Conservation (phyloP, 495 filamentous ascomycete species). For the Talaromyces adpressus region DNA sequence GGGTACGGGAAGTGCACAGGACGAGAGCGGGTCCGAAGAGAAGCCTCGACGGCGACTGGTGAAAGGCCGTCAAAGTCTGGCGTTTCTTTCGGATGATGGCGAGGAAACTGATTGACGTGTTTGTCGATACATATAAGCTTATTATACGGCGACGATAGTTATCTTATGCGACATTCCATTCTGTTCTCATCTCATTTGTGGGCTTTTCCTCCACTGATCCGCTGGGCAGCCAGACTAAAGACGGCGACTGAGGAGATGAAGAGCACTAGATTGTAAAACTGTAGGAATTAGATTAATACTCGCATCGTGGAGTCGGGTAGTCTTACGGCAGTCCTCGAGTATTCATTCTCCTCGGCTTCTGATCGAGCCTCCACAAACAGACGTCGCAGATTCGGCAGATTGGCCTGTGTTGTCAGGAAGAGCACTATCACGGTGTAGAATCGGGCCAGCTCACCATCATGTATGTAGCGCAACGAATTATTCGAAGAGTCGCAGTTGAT, state of each 20-base stretch:
- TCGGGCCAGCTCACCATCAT: background rate
- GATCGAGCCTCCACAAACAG: constrained; percentile 94
- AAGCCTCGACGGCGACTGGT: constrained; percentile 32
- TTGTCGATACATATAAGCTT: background rate
- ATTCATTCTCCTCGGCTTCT: constrained; percentile 89
- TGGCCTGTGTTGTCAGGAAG: constrained; percentile 46
- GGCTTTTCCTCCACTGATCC: background rate
- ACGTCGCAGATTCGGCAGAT: constrained; percentile 88
- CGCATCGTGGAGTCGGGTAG: background rate
- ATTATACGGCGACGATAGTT: constrained; percentile 61
- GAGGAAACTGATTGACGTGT: constrained; percentile 44
- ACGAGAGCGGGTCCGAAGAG: constrained; percentile 29
- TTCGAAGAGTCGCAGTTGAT: too few relatives aligned
- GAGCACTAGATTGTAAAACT: constrained; percentile 97
- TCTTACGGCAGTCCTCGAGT: constrained; percentile 85
- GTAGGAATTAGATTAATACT: background rate
- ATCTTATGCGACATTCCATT: constrained; percentile 50
- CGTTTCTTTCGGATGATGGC: constrained; percentile 47
- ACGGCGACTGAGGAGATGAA: constrained; percentile 52
- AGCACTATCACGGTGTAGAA: background rate
- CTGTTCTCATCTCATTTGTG: background rate
- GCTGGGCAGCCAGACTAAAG: background rate
- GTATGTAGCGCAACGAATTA: background rate
- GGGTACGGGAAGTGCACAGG: constrained; percentile 48
- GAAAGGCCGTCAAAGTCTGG: constrained; percentile 42